A percentile compares a stretch with the other conserved stretches of the same genome.
Evolutionary conservation across 805 yeast species (phyloP).

Genomic region (Yamadazyma laniorum): DNA sequence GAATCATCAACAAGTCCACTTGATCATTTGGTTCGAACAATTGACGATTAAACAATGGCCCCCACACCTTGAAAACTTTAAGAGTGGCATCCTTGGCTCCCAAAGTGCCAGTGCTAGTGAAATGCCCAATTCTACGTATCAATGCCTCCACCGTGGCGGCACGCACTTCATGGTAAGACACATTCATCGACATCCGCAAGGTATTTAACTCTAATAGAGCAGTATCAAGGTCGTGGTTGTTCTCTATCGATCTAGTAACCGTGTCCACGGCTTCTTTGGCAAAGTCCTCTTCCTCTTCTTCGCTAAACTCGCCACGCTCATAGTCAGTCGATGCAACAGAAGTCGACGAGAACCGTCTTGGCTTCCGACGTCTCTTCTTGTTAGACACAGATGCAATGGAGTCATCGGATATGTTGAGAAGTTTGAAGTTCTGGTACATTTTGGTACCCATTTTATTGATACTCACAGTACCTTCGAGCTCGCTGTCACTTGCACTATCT

Average conservation of each 20-base stretch:
- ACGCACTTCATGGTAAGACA: conserved; percentile 89
- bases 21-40: conserved; percentile 80
- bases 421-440: conserved; percentile 16
- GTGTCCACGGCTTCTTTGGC: conserved; percentile 90
- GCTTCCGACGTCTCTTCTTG: conserved; percentile 36
- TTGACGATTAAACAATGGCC: conserved; percentile 75
- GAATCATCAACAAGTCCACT: conserved; percentile 58
- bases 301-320: conserved; percentile 30
- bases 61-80: conserved; percentile 81
- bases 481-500: conserved; percentile 43
- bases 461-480: conserved; percentile 16
- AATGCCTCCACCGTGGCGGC: conserved; percentile 75
- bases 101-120: conserved; percentile 73
- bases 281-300: conserved; percentile 66
- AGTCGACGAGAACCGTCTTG: conserved; percentile 35
- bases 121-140: conserved; percentile 64
- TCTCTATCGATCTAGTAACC: conserved; percentile 85
- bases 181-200: conserved; percentile 96
- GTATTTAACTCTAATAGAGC: conserved; percentile 92
- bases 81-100: conserved; percentile 72
- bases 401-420: conserved; percentile 54
- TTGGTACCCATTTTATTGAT: conserved; percentile 8
- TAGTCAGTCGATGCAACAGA: conserved; percentile 48
- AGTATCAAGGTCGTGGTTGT: conserved; percentile 90
- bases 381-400: conserved; percentile 54